Evolutionary conservation across 768 basidiomycete species (phyloP), one percentile per base, ranked within the genome.

Genomic region (Boletus speciosus): DNA sequence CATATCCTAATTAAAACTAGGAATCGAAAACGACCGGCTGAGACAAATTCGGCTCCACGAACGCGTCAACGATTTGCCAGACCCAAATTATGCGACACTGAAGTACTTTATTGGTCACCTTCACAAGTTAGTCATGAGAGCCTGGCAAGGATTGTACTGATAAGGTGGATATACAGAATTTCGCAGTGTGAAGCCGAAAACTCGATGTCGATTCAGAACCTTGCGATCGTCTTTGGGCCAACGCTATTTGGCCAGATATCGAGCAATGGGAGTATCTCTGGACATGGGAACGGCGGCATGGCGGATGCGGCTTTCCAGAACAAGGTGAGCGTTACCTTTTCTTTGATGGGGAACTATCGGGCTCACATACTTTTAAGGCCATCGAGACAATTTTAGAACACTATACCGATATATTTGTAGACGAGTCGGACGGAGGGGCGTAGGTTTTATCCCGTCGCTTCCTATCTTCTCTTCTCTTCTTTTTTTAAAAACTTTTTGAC

Each of bases 151-250:
- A 29, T 39, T n/a, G 45, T 46, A 11, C 47, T 67, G 37, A 65
- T 41, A 34, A 36, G 14, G 9, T 47, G 52, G n/a, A 51, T 48
- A 12, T 37, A n/a, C 64, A 95, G 93, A 66, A 84, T 97, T 54
- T 81, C 81, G 41, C 80, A 86, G 62, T 81, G 84, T 61, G 85
- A 93, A 57, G 69, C 80, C 11, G 80, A 84, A 41, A 98, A 98
- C 70, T 85, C 89, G 36, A 98, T 98, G 96, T 85, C 89, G 5
- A 84, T 89, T 57, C 88, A 90, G 61, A 98, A 98, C 71, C 74
- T 99, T 27, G 86, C 93, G 6, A 97, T 98, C 63, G 93, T 99
- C 19, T 98, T 99, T 71, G 97, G 97, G 4, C 97, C 95, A n/a
- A 98, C 96, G 5, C 75, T 99, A 21, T 89, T 98, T 63, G 87